Evolutionary conservation across 2,329 filamentous ascomycete species (phyloP).

Genomic region (Microcyclospora tardicrescens): DNA sequence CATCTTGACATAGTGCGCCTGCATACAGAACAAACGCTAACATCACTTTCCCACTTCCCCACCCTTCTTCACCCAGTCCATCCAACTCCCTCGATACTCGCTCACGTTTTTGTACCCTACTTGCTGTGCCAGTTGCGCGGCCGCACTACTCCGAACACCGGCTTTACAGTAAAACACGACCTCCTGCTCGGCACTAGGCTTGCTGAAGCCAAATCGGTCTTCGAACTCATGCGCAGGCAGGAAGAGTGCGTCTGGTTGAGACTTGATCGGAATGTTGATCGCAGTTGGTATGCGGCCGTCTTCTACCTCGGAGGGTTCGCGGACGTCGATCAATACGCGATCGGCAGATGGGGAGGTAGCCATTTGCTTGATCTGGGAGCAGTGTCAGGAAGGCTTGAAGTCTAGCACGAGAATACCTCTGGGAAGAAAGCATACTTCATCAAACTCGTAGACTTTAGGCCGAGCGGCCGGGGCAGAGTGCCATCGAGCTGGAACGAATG

Average conservation of each 20-base stretch:
- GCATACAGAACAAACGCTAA: background rate
- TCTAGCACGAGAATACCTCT: background rate
- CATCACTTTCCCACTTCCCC: conserved; percentile 39
- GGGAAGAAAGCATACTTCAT: conserved; percentile 10
- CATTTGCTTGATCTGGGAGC: conserved; percentile 21
- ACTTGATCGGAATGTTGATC: conserved; percentile 68
- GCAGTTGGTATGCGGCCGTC: conserved; percentile 64
- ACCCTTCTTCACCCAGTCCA: conserved; percentile 68
- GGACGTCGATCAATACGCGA: conserved; percentile 42
- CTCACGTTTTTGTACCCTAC: conserved; percentile 61
- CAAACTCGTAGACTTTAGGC: conserved; percentile 28
- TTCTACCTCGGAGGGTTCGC: conserved; percentile 56
- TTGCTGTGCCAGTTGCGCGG: conserved; percentile 62
- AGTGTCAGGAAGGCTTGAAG: background rate
- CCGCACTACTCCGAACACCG: conserved; percentile 67
- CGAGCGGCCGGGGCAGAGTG: conserved; percentile 22
- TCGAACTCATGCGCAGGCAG: conserved; percentile 67
- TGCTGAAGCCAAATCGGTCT: conserved; percentile 64
- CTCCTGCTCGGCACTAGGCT: conserved; percentile 43
- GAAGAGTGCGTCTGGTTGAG: conserved; percentile 66
- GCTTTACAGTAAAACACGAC: conserved; percentile 89
- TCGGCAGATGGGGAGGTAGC: conserved; percentile 19
- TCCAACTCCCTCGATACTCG: conserved; percentile 64
- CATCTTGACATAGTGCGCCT: too few species aligned
- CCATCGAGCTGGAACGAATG: conserved; percentile 19